Base-by-base conservation (phyloP, 2,329 filamentous ascomycete genomes). In the Volutella citrinella region DNA sequence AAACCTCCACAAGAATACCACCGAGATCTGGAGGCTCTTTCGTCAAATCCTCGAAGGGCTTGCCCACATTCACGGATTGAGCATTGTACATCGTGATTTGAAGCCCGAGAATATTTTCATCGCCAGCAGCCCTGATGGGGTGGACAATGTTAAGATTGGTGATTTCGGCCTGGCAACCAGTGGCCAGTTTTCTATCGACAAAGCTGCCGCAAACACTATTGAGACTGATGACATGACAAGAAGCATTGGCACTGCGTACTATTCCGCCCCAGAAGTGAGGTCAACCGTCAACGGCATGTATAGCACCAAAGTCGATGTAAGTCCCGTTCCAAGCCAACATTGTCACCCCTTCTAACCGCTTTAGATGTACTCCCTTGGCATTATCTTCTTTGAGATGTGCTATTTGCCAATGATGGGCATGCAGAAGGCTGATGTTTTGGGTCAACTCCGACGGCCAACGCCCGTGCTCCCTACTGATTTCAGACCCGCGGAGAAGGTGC, bases 341-440 rank as follows among this genome's bases (percentile, higher is more conserved):
- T 21, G 12, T 5, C 8, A 31, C 12, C 6, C 5, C 7, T 19
- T 14, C 29, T 40, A 34, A 48, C 46, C 52, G 32, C n/a, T 7
- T 1, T 7, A 81, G 75, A 97, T 98, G 91, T 98, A 93, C 57
- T 96, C 91, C 0, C 72, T 98, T 25, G 93, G 93, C 1, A 86
- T 98, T 44, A 97, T 98, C 37, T 95, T 98, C 65, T 97, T 96
- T 49, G 93, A 98, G 62, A 98, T 98, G 93, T 94, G 86, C 54
- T 90, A 82, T 45, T 63, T 69, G 20, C 71, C 78, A 1, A 76
- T 82, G 63, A 69, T 82, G 56, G 79, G 78, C 5, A 82, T 83
- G 77, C 74, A 83, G 49, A 73, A 80, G 43, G 76, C 75, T 3
- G 63, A 72, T 32, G 75, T 81, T 5, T 70, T 96, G 18, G 75